A percentile compares a stretch with the other conserved stretches of the same genome.
These are phyloP conservation scores for Aquilaria malaccensis DNA, from an alignment of 345 rosid genomes.

Conservation along the genomic window DNA sequence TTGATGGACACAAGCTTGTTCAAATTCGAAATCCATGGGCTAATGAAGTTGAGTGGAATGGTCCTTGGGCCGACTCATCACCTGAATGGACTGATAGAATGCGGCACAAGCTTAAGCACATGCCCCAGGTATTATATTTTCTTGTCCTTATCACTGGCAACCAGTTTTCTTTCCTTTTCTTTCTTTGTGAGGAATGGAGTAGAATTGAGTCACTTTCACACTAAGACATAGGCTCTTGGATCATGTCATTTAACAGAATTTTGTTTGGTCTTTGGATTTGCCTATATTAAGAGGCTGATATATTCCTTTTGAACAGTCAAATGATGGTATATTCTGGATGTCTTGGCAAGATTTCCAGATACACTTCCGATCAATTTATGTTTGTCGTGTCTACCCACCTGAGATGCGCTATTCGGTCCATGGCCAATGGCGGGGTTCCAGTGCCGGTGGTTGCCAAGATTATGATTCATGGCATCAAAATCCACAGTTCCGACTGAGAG, in stretches of 20 bases:
- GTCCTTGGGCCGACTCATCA: conserved; percentile 98
- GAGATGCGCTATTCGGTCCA: conserved; percentile 98
- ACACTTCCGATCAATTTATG: conserved; percentile 98
- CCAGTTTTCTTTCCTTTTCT: conserved; percentile 3
- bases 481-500: conserved; percentile 93
- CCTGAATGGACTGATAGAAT: conserved; percentile 96
- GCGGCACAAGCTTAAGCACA: conserved; percentile 92
- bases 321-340: conserved; percentile 99
- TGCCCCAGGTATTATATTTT: conserved; percentile 59
- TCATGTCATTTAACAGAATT: conserved; percentile 4
- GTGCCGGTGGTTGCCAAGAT: conserved; percentile 99
- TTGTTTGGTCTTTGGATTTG: not conserved
- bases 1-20: conserved; percentile 97
- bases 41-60: conserved; percentile 99
- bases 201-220: not conserved
- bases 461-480: conserved; percentile 98
- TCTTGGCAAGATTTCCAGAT: conserved; percentile 99
- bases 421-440: conserved; percentile 94
- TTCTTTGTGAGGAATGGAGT: not conserved
- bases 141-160: not conserved
- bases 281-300: conserved; percentile 9
- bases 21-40: conserved; percentile 99
- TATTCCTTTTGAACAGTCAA: conserved; percentile 59
- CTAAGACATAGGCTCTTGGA: not conserved
- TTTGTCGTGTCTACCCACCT: conserved; percentile 91